Conservation (phyloP, 1,284 basidiomycete species). For the Thelephora terrestris region DNA sequence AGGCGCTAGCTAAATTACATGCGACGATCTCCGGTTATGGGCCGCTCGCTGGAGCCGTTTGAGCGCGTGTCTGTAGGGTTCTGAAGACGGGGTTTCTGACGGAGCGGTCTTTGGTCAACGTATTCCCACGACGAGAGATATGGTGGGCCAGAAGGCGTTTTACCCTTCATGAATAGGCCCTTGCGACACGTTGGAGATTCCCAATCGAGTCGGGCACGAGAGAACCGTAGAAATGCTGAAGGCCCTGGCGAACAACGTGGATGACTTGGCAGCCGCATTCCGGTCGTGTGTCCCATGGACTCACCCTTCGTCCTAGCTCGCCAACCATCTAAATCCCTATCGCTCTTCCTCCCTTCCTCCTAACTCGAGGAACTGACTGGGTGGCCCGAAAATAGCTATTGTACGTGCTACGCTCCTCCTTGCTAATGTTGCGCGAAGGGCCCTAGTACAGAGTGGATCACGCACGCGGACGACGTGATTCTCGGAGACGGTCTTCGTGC, state of each 20-base stretch:
- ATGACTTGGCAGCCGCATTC: constrained; percentile 35
- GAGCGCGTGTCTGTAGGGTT: constrained; percentile 68
- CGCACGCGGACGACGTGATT: constrained; percentile 32
- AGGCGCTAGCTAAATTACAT: constrained; percentile 18
- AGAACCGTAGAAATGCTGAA: constrained; percentile 10
- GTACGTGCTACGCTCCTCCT: constrained; percentile 41
- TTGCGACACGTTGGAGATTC: constrained; percentile 20
- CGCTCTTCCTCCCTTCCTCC: constrained; percentile 46
- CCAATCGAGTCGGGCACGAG: constrained; percentile 7
- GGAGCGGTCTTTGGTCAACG: constrained; percentile 38
- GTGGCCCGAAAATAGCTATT: constrained; percentile 71
- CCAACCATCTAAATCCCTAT: constrained; percentile 28
- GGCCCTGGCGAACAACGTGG: constrained; percentile 24
- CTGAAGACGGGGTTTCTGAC: constrained; percentile 47
- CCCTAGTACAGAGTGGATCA: constrained; percentile 32
- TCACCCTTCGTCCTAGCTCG: constrained; percentile 27
- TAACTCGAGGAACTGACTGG: constrained; percentile 42
- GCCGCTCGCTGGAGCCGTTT: constrained; percentile 43
- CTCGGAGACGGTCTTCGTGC: constrained; percentile 58
- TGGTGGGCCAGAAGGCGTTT: constrained; percentile 26
- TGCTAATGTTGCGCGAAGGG: constrained; percentile 18
- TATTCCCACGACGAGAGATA: constrained; percentile 31
- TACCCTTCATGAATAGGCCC: constrained; percentile 25
- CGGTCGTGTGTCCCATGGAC: constrained; percentile 55
- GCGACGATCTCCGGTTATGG: constrained; percentile 24